These are phyloP conservation scores for Cladobotryum mycophilum DNA, from an alignment of 2,329 filamentous ascomycete genomes.

Conservation along the genomic window DNA sequence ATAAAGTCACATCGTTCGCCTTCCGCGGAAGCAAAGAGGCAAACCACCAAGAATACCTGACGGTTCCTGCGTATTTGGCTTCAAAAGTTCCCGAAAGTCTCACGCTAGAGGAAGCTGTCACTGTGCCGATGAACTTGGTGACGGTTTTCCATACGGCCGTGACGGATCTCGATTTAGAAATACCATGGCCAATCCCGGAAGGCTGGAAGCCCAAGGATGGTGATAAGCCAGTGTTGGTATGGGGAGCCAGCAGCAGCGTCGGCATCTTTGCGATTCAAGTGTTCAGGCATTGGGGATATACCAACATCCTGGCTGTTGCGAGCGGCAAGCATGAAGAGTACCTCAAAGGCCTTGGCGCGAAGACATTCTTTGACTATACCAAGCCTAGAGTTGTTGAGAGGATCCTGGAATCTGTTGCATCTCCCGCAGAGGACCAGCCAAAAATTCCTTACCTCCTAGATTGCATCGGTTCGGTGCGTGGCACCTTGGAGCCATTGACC, in stretches of 20 bases:
- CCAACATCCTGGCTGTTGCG: constrained; percentile 42
- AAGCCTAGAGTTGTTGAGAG: constrained; percentile 29
- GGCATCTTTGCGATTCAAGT: constrained; percentile 46
- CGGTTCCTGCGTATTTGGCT: constrained; percentile 43
- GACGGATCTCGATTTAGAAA: constrained; percentile 43
- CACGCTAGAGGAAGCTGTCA: constrained; percentile 39
- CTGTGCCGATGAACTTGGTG: constrained; percentile 51
- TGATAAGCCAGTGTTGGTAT: constrained; percentile 39
- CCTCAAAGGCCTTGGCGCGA: constrained; percentile 39
- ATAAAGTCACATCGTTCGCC: constrained; percentile 51
- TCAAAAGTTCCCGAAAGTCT: constrained; percentile 38
- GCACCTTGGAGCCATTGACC: constrained; percentile 42
- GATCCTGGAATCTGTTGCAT: constrained; percentile 19
- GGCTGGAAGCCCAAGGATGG: constrained; percentile 30
- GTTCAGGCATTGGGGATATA: constrained; percentile 46
- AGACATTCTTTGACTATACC: constrained; percentile 42
- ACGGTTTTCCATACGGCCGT: constrained; percentile 51
- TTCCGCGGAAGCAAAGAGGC: constrained; percentile 41
- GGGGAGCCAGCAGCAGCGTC: constrained; percentile 48
- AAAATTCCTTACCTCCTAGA: background rate
- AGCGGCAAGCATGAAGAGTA: constrained; percentile 39
- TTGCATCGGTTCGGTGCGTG: constrained; percentile 34
- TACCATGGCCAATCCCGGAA: constrained; percentile 51
- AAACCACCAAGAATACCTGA: constrained; percentile 50
- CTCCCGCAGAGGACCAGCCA: background rate